phyloP scores from a whole-genome alignment of 768 basidiomycete genomes.

The Boletus bicolor region DNA sequence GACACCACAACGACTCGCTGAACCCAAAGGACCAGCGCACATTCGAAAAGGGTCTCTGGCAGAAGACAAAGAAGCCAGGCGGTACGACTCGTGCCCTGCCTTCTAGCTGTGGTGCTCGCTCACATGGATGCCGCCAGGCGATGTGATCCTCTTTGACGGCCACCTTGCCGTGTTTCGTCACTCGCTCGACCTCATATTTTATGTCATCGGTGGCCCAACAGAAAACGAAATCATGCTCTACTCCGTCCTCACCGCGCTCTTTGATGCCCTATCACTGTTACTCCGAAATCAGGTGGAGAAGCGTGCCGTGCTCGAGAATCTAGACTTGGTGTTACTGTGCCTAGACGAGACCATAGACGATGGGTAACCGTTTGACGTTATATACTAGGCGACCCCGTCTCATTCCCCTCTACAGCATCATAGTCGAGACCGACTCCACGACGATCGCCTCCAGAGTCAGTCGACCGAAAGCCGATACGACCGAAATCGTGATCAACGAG shows the following conservation, averaged over 20 bases:
- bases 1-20: conserved; percentile 36
- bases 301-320: conserved; percentile 87
- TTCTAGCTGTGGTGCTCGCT: background rate
- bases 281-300: conserved; percentile 94
- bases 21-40: conserved; percentile 87
- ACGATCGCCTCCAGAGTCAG: conserved; percentile 96
- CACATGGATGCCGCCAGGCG: conserved; percentile 49
- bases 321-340: conserved; percentile 89
- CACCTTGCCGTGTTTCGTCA: conserved; percentile 93
- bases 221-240: conserved; percentile 98
- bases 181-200: conserved; percentile 92
- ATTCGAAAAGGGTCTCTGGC: conserved; percentile 94
- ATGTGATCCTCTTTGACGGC: conserved; percentile 88
- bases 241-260: conserved; percentile 76
- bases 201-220: conserved; percentile 79
- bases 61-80: conserved; percentile 92
- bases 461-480: conserved; percentile 87
- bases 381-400: background rate
- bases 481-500: conserved; percentile 98
- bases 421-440: conserved; percentile 92
- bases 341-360: conserved; percentile 98
- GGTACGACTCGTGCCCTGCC: conserved; percentile 47
- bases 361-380: conserved; percentile 58
- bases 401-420: conserved; percentile 58
- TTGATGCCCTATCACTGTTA: conserved; percentile 82